Conservation (phyloP, 2,329 filamentous ascomycete species). For the Atkinsonella hypoxylon region DNA sequence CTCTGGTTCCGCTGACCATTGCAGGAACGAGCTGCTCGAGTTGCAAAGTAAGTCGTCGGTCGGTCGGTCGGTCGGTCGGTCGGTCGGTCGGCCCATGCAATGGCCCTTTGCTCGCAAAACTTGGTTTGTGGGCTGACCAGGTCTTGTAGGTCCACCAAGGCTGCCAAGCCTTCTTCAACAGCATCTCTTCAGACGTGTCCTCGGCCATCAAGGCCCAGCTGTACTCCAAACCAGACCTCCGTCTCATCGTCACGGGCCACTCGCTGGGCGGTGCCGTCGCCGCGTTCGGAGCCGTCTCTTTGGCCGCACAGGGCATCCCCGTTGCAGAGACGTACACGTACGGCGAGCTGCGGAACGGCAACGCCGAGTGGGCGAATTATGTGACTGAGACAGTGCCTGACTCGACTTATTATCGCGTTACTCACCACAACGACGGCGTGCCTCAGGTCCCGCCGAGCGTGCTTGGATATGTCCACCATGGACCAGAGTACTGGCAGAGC, state of each 20-base stretch:
- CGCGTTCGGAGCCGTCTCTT: background rate
- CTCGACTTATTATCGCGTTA: background rate
- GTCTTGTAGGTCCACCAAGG: slow-evolving; percentile 1
- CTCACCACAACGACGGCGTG: slow-evolving; percentile 4
- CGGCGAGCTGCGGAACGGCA: slow-evolving; percentile 2
- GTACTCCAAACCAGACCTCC: background rate
- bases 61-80: too few relatives aligned
- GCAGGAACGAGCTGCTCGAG: background rate
- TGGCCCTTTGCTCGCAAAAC: too few relatives aligned
- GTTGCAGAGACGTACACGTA: slow-evolving; percentile 4
- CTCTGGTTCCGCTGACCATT: background rate
- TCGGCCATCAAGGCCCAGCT: slow-evolving; percentile 2
- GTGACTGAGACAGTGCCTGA: background rate
- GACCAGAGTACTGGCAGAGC: slow-evolving; percentile 3
- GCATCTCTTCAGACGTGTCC: background rate
- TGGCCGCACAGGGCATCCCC: background rate
- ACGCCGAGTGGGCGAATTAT: slow-evolving; percentile 2
- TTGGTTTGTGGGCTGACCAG: background rate
- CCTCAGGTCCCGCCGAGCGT: slow-evolving; percentile 1
- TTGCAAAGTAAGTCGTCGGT: slow-evolving; percentile 2
- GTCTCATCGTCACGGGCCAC: slow-evolving; percentile 2
- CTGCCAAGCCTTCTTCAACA: background rate
- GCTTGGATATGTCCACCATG: slow-evolving; percentile 4
- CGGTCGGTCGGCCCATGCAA: too few relatives aligned
- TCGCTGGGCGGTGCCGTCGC: slow-evolving; percentile 2